Base-by-base conservation (phyloP, 2,329 filamentous ascomycete genomes). In the Akanthomyces lecanii region DNA sequence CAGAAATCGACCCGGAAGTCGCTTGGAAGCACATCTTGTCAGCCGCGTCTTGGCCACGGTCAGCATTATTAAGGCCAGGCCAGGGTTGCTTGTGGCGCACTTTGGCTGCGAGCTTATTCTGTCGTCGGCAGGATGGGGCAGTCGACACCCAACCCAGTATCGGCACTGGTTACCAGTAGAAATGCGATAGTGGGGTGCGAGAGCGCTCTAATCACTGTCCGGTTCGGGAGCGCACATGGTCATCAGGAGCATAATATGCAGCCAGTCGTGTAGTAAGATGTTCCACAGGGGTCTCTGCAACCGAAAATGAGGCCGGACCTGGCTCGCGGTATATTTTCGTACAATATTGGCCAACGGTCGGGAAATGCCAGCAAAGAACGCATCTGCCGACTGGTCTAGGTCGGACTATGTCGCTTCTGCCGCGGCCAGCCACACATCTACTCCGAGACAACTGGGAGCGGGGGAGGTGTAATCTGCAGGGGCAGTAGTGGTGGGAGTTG, bases 1-100 rank as follows among this genome's bases (percentile, higher is more conserved):
- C 8, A 23, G n/a, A 16, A 42, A 28, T 30, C 16, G 2, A 23
- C 1, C 21, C 45, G 33, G 33, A 25, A 28, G n/a, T 50, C 30
- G 44, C 44, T 38, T 45, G 28, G 21, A 40, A n/a, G 21, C 21
- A 42, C 4, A 60, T 44, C n/a, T 18, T 44, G 33, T 60, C 57
- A 60, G 36, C 18, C 47, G 16, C 23, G 36, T 45, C 57, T 60
- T 60, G 47, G 57, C 57, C 38, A 28, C 23, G 57, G 57, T 60
- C 57, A 60, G 57, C 57, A 52, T 60, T 60, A 51, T 51, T 60
- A 60, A 60, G 47, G 47, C 7, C 33, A 28, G 57, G 28, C 45
- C 12, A 42, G 47, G 47, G 28, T 52, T 18, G 38, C 44, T 36
- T 36, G 48, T 53, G 48, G 38, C 48, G 48, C n/a, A 36, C 11